A percentile compares a stretch with the other conserved stretches of the same genome.
Evolutionary conservation across 164 flowering plant genomes (phyloP).

Genomic region (Taxillus chinensis): DNA sequence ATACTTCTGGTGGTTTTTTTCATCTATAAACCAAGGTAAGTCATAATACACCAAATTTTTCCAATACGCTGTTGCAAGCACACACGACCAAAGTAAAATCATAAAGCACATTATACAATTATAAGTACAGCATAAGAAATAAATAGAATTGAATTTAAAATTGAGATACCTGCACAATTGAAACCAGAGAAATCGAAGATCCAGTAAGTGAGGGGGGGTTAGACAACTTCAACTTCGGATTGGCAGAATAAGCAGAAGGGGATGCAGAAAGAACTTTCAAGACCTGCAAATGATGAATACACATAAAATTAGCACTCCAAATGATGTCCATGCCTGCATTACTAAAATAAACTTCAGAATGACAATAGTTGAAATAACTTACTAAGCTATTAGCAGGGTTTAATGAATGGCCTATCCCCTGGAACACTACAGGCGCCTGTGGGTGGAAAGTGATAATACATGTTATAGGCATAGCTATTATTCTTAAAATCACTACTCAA

Average conservation of each 20-base stretch:
- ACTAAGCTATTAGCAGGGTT: slow-evolving; percentile 80
- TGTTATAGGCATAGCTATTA: background rate
- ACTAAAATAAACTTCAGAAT: background rate
- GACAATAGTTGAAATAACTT: slow-evolving; percentile 10
- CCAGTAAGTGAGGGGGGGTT: slow-evolving; percentile 77
- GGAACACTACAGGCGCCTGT: slow-evolving; percentile 93
- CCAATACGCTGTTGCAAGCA: no score
- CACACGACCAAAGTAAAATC: background rate
- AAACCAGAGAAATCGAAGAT: slow-evolving; percentile 72
- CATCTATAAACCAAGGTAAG: no score
- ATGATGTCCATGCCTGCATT: background rate
- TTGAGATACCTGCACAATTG: slow-evolving; percentile 66
- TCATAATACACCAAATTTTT: no score
- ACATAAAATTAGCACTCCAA: background rate
- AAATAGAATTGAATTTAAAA: background rate
- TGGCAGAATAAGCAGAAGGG: slow-evolving; percentile 85
- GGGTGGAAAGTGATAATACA: background rate
- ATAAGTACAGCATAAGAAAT: no score
- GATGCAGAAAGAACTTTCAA: slow-evolving; percentile 90
- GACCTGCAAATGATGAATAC: slow-evolving; percentile 32
- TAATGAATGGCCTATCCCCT: slow-evolving; percentile 81
- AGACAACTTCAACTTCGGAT: slow-evolving; percentile 59
- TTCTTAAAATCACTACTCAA: background rate
- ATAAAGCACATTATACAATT: background rate
- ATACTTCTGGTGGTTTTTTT: no score